Evolutionary conservation across 108 stramenopile species (phyloP).

Genomic region (Poteriospumella lacustris): DNA sequence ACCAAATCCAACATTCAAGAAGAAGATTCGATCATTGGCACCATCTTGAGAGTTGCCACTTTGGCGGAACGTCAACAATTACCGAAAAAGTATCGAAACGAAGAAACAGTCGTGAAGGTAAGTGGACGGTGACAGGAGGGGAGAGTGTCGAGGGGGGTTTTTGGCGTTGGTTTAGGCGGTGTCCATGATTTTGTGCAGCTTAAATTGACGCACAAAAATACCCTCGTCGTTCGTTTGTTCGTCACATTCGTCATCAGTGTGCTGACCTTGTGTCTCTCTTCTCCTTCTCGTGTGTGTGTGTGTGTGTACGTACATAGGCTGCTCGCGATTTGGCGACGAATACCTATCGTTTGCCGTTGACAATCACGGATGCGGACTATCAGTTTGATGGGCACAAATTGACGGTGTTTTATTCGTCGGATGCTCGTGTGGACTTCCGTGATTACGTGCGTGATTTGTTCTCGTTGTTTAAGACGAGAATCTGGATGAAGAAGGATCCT

Average conservation of each 20-base stretch:
- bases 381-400: constrained; percentile 29
- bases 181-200: too few relatives aligned
- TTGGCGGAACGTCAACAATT: background rate
- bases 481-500: constrained; percentile 28
- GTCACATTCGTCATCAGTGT: too few relatives aligned
- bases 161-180: too few relatives aligned
- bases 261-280: too few relatives aligned
- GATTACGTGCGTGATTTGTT: constrained; percentile 12
- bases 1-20: background rate
- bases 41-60: background rate
- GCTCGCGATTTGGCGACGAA: background rate
- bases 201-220: too few relatives aligned
- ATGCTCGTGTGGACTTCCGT: constrained; percentile 5
- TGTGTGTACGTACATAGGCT: too few relatives aligned
- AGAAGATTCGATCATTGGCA: background rate
- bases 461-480: background rate
- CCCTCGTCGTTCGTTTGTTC: too few relatives aligned
- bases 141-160: too few relatives aligned
- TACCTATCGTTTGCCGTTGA: background rate
- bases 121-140: too few relatives aligned
- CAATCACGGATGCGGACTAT: background rate
- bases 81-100: background rate
- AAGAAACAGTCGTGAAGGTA: constrained; percentile 6
- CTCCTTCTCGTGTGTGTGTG: too few relatives aligned
- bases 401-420: background rate